A percentile compares a stretch with the other conserved stretches of the same genome.
Evolutionary conservation across 306 rosid genomes (phyloP).

Genomic region (Dalbergia cultrata): DNA sequence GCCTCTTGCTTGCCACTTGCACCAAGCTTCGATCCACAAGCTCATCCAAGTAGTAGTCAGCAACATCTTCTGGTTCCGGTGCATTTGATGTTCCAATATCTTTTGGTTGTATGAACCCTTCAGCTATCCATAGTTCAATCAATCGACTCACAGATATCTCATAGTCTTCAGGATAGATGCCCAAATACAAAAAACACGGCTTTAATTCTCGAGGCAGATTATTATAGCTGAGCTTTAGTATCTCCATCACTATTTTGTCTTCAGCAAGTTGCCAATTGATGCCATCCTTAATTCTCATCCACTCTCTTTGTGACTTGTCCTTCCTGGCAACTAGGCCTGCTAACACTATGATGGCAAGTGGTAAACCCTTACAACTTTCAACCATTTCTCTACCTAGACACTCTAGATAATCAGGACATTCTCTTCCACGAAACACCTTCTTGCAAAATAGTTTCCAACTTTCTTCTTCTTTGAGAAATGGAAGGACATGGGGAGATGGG

Average conservation of each 20-base stretch:
- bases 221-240: neutral
- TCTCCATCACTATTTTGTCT: neutral
- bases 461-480: neutral
- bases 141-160: neutral
- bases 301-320: neutral
- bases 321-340: neutral
- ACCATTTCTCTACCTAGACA: neutral
- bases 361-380: slow-evolving; percentile 3
- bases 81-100: neutral
- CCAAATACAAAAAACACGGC: neutral
- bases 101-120: neutral
- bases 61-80: neutral
- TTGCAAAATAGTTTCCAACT: slow-evolving; percentile 27
- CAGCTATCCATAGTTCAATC: neutral
- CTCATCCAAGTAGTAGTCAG: neutral
- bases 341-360: slow-evolving; percentile 11
- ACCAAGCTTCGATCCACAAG: neutral
- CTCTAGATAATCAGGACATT: neutral
- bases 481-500: neutral
- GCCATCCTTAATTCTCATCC: neutral
- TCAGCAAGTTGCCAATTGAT: neutral
- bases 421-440: slow-evolving; percentile 16
- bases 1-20: neutral
- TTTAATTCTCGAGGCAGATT: neutral
- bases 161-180: neutral